phyloP scores from a whole-genome alignment of 768 basidiomycete species.

The Leccinellum rugosiceps region DNA sequence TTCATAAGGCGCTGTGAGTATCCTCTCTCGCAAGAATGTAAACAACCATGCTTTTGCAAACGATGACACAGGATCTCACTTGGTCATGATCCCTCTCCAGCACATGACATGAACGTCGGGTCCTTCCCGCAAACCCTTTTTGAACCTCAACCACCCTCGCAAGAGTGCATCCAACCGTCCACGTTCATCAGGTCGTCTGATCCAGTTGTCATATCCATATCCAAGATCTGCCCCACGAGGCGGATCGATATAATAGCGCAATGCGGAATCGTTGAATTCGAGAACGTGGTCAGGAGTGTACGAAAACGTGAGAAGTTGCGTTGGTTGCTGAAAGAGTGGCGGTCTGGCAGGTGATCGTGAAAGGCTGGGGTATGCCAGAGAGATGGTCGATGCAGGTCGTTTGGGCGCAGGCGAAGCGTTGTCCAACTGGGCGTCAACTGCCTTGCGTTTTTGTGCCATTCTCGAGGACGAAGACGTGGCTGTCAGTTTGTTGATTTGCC shows the following conservation, averaged over 20 bases:
- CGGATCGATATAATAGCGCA: conserved; percentile 70
- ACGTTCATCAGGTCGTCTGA: conserved; percentile 58
- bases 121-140: conserved; percentile 32
- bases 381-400: neutral
- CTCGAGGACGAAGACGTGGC: neutral
- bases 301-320: conserved; percentile 67
- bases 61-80: conserved; percentile 42
- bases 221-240: conserved; percentile 62
- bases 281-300: conserved; percentile 56
- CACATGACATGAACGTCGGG: conserved; percentile 55
- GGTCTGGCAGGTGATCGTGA: conserved; percentile 18
- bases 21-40: conserved; percentile 48
- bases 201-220: conserved; percentile 74
- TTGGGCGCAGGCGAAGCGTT: conserved; percentile 2
- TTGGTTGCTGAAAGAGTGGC: conserved; percentile 66
- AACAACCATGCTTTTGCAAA: conserved; percentile 1
- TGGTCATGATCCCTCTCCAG: conserved; percentile 86
- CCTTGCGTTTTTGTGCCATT: conserved; percentile 31
- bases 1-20: conserved; percentile 82
- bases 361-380: conserved; percentile 25
- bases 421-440: conserved; percentile 13
- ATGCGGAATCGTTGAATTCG: conserved; percentile 62
- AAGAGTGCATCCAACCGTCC: conserved; percentile 70
- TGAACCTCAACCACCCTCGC: conserved; percentile 49
- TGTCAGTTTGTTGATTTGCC: conserved; percentile 21